Evolutionary conservation across 495 filamentous ascomycete species (phyloP), one percentile per base, ranked within the genome.

Genomic region (Lichenothelia convexa): DNA sequence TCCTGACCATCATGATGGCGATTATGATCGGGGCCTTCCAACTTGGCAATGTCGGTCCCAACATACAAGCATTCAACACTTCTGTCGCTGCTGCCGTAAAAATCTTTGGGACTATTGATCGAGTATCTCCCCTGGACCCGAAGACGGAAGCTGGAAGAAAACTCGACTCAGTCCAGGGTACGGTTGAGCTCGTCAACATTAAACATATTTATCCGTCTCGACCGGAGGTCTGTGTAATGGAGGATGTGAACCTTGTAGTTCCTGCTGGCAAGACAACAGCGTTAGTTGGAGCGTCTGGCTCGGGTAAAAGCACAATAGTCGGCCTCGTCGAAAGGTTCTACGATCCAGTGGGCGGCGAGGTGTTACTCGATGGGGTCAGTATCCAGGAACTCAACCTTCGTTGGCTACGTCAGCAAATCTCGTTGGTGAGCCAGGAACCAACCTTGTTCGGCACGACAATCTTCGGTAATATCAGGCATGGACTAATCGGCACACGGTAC

Each of bases 131-230:
- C 1, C 58, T 94, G 30, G 78, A 97, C 53, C 80, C 89, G 1
- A 74, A 69, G 17, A 68, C 68, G 2, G 70, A 81, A 0, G 65
- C 63, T 11, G 87, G 89, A 16, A 54, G 61, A 30, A 84, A 65
- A 36, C 68, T 86, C 5, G 71, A 84, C 2, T 51, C 70, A 18
- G 66, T 91, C 4, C 62, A 76, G 23, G 89, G 85, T 19, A 74
- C 70, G 5, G 73, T 97, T 38, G 79, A 89, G 45, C 61, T 97
- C n/a, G 64, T 73, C 44, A 61, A 80, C 41, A 63, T 97, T 50
- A 87, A 79, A 57, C 85, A 92, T 46, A 80, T 93, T 45, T 97
- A 97, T 45, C 89, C 89, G 5, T 93, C 84, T 1, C 68, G 89
- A 22, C 80, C 87, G 0, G 82, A 93, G 45, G 86, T 93, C 17